Evolutionary conservation across 495 filamentous ascomycete genomes (phyloP), one percentile per base, ranked within the genome.

Genomic region (Parathielavia hyrcaniae): DNA sequence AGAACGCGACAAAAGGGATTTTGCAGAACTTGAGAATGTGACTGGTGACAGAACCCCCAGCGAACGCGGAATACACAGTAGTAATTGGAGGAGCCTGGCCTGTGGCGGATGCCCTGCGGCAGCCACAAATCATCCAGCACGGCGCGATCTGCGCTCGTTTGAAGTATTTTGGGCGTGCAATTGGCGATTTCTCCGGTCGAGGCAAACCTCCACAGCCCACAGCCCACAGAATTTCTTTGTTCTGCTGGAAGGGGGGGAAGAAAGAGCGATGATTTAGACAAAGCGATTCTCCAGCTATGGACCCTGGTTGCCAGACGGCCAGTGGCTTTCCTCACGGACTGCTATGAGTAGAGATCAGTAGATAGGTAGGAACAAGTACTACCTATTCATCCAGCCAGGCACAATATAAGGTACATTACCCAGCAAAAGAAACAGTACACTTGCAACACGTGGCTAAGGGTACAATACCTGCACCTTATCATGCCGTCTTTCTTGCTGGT

Each of bases 121-220:
- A 32, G 36, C 54, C 54, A 40, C 22, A 36, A 35, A 23, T 35
- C 45, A 41, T 41, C 30, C 36, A 32, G 54, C n/a, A n/a, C n/a
- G 54, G 23, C 46, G 45, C 36, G 54, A 57, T 57, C 46, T 57
- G 54, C 54, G 54, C 36, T 40, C 20, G 17, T 32, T 13, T 49
- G 44, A 49, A 41, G 49, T 44, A 22, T 30, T 14, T 19, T 34
- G 34, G 44, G 54, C 54, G 54, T 17, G 30, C 44, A 26, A 57
- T 40, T 38, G 43, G 38, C 39, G 43, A 54, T 23, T 41, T 16
- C 19, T 4, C 34, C 26, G 26, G 26, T 30, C 45, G 45, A 57
- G 54, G 7, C 19, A 34, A 30, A 6, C 45, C 36, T 35, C 45
- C 54, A 55, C 53, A 23, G n/a, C n/a, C n/a, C n/a, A n/a, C n/a